Evolutionary conservation across 768 basidiomycete species (phyloP), one percentile per base, ranked within the genome.

Genomic region (Cyathus striatus): DNA sequence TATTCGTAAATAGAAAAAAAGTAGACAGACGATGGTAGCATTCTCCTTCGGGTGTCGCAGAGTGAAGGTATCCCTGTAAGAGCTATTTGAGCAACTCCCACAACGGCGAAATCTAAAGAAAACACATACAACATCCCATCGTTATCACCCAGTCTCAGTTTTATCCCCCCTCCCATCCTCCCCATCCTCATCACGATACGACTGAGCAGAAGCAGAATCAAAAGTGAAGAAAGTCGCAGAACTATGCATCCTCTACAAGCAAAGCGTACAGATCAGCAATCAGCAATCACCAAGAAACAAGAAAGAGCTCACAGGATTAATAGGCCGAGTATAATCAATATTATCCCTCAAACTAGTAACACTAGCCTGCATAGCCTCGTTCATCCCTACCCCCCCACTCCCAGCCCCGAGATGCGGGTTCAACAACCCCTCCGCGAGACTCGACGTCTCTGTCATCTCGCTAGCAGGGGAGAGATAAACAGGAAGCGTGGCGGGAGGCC

Each of bases 241-340:
- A 41, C 65, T 66, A 17, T 56, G 54, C 50, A 48, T 65, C 61
- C 38, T 59, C 49, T 13, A 50, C 45, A 30, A 55, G 48, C 18
- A 58, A 46, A 61, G 62, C 37, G 26, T n/a, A 10, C 35, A 37
- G 16, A 13, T 21, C n/a, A 10, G 14, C 43, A 7, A 39, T 20
- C 16, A 16, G 9, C 10, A 23, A 38, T n/a, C 4, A 14, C 13
- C 34, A 12, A 32, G 33, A 39, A 34, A 25, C 16, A 6, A 30
- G 20, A 42, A 21, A 21, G n/a, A 21, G 50, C 62, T 17, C 43
- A 65, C 61, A 41, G 59, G 62, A 33, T 53, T 57, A 23, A 68
- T 65, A 14, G 65, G 64, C 37, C 67, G 54, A 23, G 65, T 62
- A 47, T 69, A 69, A 42, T 69, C 68, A 35, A 66, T 62, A 45